Base-by-base conservation (phyloP, 495 filamentous ascomycete genomes). In the Penicillium bialowiezense region DNA sequence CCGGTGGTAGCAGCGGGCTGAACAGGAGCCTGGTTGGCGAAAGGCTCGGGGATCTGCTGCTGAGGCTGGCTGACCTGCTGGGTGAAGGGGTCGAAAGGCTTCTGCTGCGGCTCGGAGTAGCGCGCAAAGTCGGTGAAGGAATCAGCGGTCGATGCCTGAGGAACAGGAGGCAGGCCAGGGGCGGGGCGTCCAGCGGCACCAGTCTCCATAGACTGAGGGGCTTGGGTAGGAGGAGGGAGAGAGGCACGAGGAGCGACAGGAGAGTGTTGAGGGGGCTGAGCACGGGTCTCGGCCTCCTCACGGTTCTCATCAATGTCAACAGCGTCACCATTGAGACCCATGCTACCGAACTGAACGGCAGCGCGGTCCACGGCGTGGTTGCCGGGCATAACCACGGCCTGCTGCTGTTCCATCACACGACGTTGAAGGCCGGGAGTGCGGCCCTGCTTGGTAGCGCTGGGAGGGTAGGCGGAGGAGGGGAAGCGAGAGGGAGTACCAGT, bases 311-410 rank as follows among this genome's bases (percentile, higher is more conserved):
- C 93, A 50, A 96, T 87, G 56, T 96, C 93, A 15, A 88, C 79
- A 10, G 77, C 64, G 47, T 82, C 77, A 46, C 86, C 93, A 64
- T 90, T 92, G 58, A 97, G 65, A 48, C 87, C 92, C 79, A 99
- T 89, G 62, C 89, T 95, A 42, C 93, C 93, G 68, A 99, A 99
- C 63, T 97, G 95, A 34, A 99, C 90, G n/a, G 90, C 86, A 40
- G 91, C 81, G 43, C 90, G 85, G 63, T 96, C 91, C 7, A 98
- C 89, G 32, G 90, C 91, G 58, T 95, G 91, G 68, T 97, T 96
- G n/a, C 90, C 90, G 24, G 93, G 93, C 93, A 99, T 97, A 41
- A 96, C 88, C 29, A 99, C 93, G 14, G 91, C 89, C 66, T 99
- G 95, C 62, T 92, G 91, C 60, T 99, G 93, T 53, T 97, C 91